Percentiles rank a stretch among this genome's conserved stretches.
Conservation (phyloP, 345 rosid genomes). For the Triadica sebifera region DNA sequence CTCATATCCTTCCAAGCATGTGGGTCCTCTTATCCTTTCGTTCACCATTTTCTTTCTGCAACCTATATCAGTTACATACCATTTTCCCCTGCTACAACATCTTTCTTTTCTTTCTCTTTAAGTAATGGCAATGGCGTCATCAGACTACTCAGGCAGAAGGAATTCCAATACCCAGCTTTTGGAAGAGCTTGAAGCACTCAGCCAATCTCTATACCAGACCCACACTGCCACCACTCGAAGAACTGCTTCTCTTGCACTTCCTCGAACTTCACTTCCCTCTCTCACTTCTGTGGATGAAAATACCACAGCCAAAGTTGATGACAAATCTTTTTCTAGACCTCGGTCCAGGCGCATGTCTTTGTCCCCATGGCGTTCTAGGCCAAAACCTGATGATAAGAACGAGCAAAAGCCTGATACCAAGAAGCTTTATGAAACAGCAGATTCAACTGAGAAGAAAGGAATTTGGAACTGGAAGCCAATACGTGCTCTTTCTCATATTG, state of each 20-base stretch:
- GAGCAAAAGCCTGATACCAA: constrained; percentile 10
- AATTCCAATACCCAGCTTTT: constrained; percentile 68
- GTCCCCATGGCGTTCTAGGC: constrained; percentile 87
- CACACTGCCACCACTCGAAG: constrained; percentile 49
- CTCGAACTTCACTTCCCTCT: constrained; percentile 57
- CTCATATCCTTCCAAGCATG: constrained; percentile 17
- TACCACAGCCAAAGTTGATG: constrained; percentile 24
- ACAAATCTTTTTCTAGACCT: constrained; percentile 26
- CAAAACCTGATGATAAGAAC: constrained; percentile 53
- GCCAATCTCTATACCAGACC: constrained; percentile 76
- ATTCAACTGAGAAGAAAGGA: constrained; percentile 57
- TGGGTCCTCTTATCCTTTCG: constrained; percentile 20
- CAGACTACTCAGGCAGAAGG: constrained; percentile 47
- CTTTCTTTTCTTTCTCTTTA: neutral
- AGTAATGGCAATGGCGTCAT: constrained; percentile 39
- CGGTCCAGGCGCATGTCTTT: constrained; percentile 73
- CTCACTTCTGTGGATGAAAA: constrained; percentile 41
- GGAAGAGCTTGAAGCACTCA: constrained; percentile 79
- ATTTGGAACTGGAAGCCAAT: constrained; percentile 95
- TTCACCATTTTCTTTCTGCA: neutral
- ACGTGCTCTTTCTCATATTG: constrained; percentile 69
- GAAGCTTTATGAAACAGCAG: constrained; percentile 35
- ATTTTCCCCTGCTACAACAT: neutral
- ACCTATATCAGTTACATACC: neutral
- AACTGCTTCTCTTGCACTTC: constrained; percentile 79